Evolutionary conservation across 2,329 filamentous ascomycete species (phyloP), one percentile per base, ranked within the genome.

Genomic region (Claviceps monticola): DNA sequence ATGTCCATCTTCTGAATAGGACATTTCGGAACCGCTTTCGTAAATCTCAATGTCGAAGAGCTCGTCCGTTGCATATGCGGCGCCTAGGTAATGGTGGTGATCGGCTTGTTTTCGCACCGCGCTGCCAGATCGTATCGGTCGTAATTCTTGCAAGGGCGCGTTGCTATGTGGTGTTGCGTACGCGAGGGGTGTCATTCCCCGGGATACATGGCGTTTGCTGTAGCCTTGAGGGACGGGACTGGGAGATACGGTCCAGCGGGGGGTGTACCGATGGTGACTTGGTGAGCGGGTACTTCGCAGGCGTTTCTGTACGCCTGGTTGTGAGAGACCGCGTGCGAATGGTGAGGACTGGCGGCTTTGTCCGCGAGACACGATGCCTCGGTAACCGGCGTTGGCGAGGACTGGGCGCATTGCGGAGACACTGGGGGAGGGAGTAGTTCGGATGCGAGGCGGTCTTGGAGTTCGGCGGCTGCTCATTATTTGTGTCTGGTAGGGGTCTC

Each of bases 161-260:
- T 81, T 83, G 60, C 84, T 88, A 61, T 83, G 74, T 0, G 86
- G 86, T 0, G 86, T 90, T 2, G 84, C 83, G 60, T 89, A 89
- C n/a, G 80, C 82, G 56, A 81, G 81, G 0, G 83, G 84, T 0
- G 76, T 80, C 13, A 70, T 71, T 14, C 64, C 65, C 2, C 56
- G 53, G 16, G 34, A 21, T 16, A 44, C 36, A 58, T 63, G 57
- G 50, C 64, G 64, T 45, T 71, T 66, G 5, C 61, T 62, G 4
- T 65, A 52, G 4, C 61, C 61, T 36, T 66, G 60, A 4, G 66
- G 68, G 55, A 67, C 63, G 4, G 71, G 69, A 59, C 67, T 77
- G 47, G 67, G 73, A 51, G 66, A 77, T 34, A 67, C 68, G 53
- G 74, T 81, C 70, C 73, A 76, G 26, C 77, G 71, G 0, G 79